Percentiles rank a stretch among this genome's conserved stretches.
Evolutionary conservation across 139 green algal genomes (phyloP).

Genomic region (Pleodorina starrii): DNA sequence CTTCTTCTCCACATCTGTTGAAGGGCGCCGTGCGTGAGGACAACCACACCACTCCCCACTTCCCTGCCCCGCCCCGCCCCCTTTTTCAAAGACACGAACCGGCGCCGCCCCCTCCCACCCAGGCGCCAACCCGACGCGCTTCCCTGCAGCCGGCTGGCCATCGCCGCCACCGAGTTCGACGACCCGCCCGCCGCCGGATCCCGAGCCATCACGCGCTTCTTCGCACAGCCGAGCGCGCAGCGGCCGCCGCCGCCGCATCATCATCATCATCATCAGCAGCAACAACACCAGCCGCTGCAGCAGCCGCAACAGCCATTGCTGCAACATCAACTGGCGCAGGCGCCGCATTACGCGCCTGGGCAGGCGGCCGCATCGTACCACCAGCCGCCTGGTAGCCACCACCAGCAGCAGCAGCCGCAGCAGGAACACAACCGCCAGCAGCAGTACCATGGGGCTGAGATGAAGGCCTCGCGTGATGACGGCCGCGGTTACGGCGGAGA

Average conservation of each 20-base stretch:
- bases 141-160: slow-evolving; percentile 76
- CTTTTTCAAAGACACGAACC: too few species aligned
- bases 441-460: too few species aligned
- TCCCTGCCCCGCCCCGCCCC: neutral
- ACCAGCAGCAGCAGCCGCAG: neutral
- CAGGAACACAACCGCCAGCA: neutral
- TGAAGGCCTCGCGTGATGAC: too few species aligned
- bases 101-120: neutral
- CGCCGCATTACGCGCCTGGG: neutral
- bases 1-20: too few species aligned
- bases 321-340: slow-evolving; percentile 11
- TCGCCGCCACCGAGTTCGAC: slow-evolving; percentile 74
- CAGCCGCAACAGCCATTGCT: neutral
- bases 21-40: too few species aligned
- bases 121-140: slow-evolving; percentile 64
- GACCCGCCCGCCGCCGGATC: slow-evolving; percentile 5
- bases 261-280: neutral
- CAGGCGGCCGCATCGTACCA: neutral
- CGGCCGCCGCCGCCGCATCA: neutral
- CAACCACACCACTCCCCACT: too few species aligned
- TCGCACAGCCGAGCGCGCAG: slow-evolving; percentile 25
- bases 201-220: slow-evolving; percentile 52
- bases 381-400: neutral
- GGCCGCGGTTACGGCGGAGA: neutral
- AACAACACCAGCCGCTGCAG: neutral